Conservation (phyloP, 257 asterid genomes). For the Solanum appendiculatum region DNA sequence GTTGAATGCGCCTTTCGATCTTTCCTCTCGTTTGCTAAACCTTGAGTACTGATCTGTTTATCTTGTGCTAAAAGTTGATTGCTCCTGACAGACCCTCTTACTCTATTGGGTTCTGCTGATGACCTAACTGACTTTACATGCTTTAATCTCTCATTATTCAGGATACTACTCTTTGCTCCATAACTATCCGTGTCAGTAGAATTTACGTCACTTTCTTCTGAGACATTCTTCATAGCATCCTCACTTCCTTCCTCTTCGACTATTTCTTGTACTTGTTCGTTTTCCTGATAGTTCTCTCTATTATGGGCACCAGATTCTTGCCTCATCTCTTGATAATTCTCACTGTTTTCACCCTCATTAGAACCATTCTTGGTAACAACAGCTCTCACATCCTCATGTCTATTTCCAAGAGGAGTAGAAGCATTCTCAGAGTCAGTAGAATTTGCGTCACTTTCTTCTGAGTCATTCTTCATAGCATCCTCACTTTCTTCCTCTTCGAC, state of each 20-base stretch:
- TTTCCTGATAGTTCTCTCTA: constrained; percentile 14
- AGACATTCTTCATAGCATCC: constrained; percentile 6
- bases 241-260: constrained; percentile 16
- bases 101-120: constrained; percentile 33
- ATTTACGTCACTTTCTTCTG: constrained; percentile 14
- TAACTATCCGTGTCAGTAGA: constrained; percentile 13
- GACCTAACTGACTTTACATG: constrained; percentile 57
- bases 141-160: constrained; percentile 30
- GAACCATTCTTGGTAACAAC: constrained; percentile 9
- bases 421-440: constrained; percentile 10
- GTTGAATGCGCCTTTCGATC: constrained; percentile 23
- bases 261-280: constrained; percentile 10
- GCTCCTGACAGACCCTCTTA: constrained; percentile 26
- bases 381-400: constrained; percentile 4
- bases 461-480: constrained; percentile 4
- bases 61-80: constrained; percentile 18
- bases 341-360: constrained; percentile 4
- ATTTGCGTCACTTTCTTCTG: constrained; percentile 13
- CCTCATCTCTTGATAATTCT: background rate
- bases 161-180: constrained; percentile 6
- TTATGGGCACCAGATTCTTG: background rate
- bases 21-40: constrained; percentile 14
- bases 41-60: constrained; percentile 8
- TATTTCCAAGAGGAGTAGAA: constrained; percentile 6
- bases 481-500: constrained; percentile 14